Evolutionary conservation across 2,329 filamentous ascomycete genomes (phyloP).

Genomic region (Stachybotrys chartarum): DNA sequence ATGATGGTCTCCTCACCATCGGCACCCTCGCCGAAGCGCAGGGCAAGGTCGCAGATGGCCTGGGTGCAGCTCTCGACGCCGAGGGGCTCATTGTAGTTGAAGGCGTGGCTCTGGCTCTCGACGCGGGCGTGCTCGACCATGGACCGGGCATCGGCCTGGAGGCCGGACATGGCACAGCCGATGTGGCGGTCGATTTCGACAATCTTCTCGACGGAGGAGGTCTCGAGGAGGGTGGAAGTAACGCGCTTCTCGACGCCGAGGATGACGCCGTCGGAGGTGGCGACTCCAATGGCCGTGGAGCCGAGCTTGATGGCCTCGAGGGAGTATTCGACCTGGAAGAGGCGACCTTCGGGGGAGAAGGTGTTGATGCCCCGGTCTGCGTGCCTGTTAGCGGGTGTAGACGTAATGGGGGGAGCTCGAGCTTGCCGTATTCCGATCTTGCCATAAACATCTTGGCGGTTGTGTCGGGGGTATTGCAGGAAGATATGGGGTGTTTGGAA

Average conservation of each 20-base stretch:
- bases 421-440: conserved; percentile 97
- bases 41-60: conserved; percentile 93
- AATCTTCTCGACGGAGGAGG: conserved; percentile 97
- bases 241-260: conserved; percentile 99
- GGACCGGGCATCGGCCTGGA: conserved; percentile 94
- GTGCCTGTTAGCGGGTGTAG: conserved; percentile 10
- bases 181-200: conserved; percentile 99
- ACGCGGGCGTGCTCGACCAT: conserved; percentile 98
- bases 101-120: conserved; percentile 92
- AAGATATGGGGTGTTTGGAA: not conserved
- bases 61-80: conserved; percentile 97
- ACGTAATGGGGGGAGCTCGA: conserved; percentile 11
- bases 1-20: conserved; percentile 99
- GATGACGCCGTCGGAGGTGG: conserved; percentile 90
- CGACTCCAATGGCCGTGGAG: conserved; percentile 95
- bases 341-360: conserved; percentile 98
- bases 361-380: conserved; percentile 99
- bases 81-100: conserved; percentile 95
- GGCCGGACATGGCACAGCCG: conserved; percentile 95
- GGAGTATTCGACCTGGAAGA: conserved; percentile 99
- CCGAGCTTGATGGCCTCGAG: conserved; percentile 99
- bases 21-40: conserved; percentile 94
- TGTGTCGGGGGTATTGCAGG: conserved; percentile 8
- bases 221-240: conserved; percentile 93
- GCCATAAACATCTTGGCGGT: conserved; percentile 92